These are phyloP conservation scores for Cyberlindnera bimundalis DNA, from an alignment of 805 yeast species.

Conservation along the genomic window DNA sequence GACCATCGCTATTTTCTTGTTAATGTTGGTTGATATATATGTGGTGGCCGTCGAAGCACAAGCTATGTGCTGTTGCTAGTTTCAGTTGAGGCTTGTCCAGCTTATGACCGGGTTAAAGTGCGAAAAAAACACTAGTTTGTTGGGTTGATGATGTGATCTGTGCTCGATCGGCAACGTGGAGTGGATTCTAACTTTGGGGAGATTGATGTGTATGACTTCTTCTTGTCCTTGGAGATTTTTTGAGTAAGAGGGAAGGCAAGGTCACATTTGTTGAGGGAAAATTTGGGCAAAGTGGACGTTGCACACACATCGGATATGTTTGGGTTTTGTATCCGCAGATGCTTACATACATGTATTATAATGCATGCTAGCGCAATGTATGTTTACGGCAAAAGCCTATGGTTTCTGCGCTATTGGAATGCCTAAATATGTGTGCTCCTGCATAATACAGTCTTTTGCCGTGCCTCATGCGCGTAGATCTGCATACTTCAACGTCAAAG, in stretches of 20 bases:
- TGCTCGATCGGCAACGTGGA: background rate
- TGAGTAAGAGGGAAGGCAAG: background rate
- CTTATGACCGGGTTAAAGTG: background rate
- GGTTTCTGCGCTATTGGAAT: background rate
- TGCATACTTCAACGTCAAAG: constrained; percentile 1
- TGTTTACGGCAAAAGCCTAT: constrained; percentile 3
- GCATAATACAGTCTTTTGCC: constrained; percentile 1
- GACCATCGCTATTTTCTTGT: too few relatives aligned
- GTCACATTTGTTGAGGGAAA: constrained; percentile 7
- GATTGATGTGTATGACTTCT: too few relatives aligned
- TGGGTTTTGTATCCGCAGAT: constrained; percentile 9
- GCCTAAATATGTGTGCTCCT: background rate
- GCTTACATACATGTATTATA: constrained; percentile 1
- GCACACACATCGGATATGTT: constrained; percentile 10
- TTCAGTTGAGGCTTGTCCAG: constrained; percentile 7
- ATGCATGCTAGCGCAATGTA: background rate
- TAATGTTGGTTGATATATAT: too few relatives aligned
- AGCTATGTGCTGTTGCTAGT: constrained; percentile 4
- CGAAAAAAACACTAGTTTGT: background rate
- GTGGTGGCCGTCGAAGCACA: background rate
- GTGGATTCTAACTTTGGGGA: too few relatives aligned
- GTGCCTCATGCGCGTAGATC: background rate
- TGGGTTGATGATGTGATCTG: background rate
- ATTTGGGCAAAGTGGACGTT: constrained; percentile 8
- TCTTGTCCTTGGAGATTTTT: too few relatives aligned